A percentile compares a stretch with the other conserved stretches of the same genome.
Evolutionary conservation across 2,329 filamentous ascomycete genomes (phyloP).

Genomic region (Celoporthe dispersa): DNA sequence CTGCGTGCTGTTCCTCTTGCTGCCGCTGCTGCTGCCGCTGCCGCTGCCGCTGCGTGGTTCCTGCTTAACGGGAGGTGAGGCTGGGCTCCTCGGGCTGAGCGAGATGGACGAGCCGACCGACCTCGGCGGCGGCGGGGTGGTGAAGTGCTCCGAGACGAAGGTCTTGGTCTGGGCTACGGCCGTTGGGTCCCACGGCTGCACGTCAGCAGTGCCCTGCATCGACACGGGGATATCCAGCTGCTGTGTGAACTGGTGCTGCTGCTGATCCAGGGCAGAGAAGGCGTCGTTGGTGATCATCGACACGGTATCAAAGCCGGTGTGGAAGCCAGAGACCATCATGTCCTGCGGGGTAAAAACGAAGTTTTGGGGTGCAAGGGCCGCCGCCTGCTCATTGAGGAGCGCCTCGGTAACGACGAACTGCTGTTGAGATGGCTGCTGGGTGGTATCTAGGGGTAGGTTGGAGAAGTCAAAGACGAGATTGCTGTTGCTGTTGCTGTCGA

Average conservation of each 20-base stretch:
- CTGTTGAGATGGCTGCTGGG: constrained; percentile 15
- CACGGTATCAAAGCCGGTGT: constrained; percentile 35
- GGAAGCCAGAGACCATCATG: constrained; percentile 34
- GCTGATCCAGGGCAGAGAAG: constrained; percentile 35
- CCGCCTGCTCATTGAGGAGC: constrained; percentile 29
- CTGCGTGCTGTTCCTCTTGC: constrained; percentile 9
- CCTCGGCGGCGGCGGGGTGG: constrained; percentile 31
- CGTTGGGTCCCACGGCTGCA: constrained; percentile 49
- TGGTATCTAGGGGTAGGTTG: constrained; percentile 5
- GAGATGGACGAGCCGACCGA: constrained; percentile 24
- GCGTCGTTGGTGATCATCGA: constrained; percentile 9
- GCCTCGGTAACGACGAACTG: constrained; percentile 19
- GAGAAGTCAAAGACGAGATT: constrained; percentile 17
- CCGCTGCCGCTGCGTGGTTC: constrained; percentile 27
- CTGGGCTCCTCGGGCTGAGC: constrained; percentile 33
- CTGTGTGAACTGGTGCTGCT: constrained; percentile 11
- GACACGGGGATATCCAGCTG: constrained; percentile 45
- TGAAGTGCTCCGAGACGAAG: constrained; percentile 45
- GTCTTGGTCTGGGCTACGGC: constrained; percentile 39
- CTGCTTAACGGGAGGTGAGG: constrained; percentile 34
- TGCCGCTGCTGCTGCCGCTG: constrained; percentile 1
- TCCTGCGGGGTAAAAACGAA: constrained; percentile 39
- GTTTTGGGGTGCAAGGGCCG: constrained; percentile 49
- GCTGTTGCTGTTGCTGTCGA: neutral
- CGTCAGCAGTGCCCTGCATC: constrained; percentile 42